Evolutionary conservation across 2,329 filamentous ascomycete species (phyloP).

Genomic region (Fusarium siculi): DNA sequence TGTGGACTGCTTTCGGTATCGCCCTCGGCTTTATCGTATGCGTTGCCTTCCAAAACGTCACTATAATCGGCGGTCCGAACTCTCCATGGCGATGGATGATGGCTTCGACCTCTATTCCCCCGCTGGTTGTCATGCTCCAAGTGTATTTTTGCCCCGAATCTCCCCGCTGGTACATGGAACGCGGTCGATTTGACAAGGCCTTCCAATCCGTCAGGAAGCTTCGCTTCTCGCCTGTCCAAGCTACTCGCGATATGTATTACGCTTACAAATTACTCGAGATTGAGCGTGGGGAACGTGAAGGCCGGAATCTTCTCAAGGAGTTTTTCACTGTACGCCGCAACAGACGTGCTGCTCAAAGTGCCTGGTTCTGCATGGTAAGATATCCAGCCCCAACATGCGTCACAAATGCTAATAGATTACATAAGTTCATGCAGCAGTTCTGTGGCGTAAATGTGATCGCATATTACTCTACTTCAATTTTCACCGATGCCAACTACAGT

Average conservation of each 20-base stretch:
- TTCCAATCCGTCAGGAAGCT: slow-evolving; percentile 57
- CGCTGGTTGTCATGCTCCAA: slow-evolving; percentile 60
- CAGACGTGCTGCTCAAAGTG: slow-evolving; percentile 49
- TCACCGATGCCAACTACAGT: slow-evolving; percentile 52
- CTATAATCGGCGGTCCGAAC: slow-evolving; percentile 48
- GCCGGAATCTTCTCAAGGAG: slow-evolving; percentile 48
- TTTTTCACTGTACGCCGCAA: slow-evolving; percentile 53
- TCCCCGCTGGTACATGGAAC: slow-evolving; percentile 65
- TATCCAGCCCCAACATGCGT: background rate
- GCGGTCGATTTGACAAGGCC: slow-evolving; percentile 57
- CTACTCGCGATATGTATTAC: slow-evolving; percentile 62
- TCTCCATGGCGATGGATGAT: slow-evolving; percentile 54
- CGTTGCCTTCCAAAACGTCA: slow-evolving; percentile 45
- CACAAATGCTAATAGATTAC: background rate
- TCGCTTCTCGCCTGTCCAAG: slow-evolving; percentile 60
- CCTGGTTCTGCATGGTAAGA: slow-evolving; percentile 51
- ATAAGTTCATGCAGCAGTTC: slow-evolving; percentile 49
- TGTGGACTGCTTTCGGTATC: slow-evolving; percentile 52
- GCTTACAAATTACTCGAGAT: slow-evolving; percentile 54
- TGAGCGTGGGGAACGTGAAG: slow-evolving; percentile 44
- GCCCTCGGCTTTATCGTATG: slow-evolving; percentile 53
- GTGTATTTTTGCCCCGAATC: slow-evolving; percentile 67
- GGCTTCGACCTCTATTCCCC: slow-evolving; percentile 64
- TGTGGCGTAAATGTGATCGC: slow-evolving; percentile 65
- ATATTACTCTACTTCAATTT: slow-evolving; percentile 63